A percentile compares a stretch with the other conserved stretches of the same genome.
phyloP scores from a whole-genome alignment of 2,329 filamentous ascomycete genomes.

The Aspergillus amoenus region DNA sequence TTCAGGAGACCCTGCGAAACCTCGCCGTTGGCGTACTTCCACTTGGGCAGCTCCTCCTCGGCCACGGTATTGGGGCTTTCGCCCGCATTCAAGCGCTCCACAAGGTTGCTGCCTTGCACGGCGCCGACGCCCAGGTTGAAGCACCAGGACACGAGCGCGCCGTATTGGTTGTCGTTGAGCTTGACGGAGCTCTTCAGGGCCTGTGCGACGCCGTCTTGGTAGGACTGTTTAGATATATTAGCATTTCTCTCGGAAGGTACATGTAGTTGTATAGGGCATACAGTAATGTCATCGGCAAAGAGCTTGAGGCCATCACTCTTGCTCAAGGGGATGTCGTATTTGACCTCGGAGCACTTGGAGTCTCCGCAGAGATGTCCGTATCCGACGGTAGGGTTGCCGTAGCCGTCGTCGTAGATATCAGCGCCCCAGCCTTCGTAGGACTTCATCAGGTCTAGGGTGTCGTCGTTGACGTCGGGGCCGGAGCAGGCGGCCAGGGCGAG shows the following conservation, averaged over 20 bases:
- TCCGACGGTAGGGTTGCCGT: slow-evolving; percentile 50
- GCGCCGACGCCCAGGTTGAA: slow-evolving; percentile 53
- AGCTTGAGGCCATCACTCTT: slow-evolving; percentile 42
- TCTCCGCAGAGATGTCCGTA: slow-evolving; percentile 52
- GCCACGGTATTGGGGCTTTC: slow-evolving; percentile 44
- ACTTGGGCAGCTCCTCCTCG: slow-evolving; percentile 24
- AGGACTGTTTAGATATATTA: slow-evolving; percentile 15
- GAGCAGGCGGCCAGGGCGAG: slow-evolving; percentile 13
- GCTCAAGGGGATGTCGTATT: slow-evolving; percentile 48
- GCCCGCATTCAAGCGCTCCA: slow-evolving; percentile 47
- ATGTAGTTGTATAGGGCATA: slow-evolving; percentile 9
- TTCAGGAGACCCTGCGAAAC: not conserved
- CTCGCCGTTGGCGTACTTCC: not conserved
- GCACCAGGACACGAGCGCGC: slow-evolving; percentile 52
- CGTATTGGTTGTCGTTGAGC: slow-evolving; percentile 54
- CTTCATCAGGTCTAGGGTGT: slow-evolving; percentile 38
- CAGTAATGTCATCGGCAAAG: slow-evolving; percentile 42
- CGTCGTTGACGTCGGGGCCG: slow-evolving; percentile 29
- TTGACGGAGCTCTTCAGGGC: slow-evolving; percentile 35
- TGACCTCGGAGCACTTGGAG: slow-evolving; percentile 45
- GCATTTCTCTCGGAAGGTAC: not conserved
- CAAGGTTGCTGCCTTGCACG: slow-evolving; percentile 41
- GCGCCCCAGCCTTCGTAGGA: slow-evolving; percentile 38
- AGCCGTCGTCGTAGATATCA: slow-evolving; percentile 39
- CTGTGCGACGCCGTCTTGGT: slow-evolving; percentile 43